Percentiles rank a stretch among this genome's conserved stretches.
Conservation (phyloP, 306 rosid genomes). For the Alnus rubra region DNA sequence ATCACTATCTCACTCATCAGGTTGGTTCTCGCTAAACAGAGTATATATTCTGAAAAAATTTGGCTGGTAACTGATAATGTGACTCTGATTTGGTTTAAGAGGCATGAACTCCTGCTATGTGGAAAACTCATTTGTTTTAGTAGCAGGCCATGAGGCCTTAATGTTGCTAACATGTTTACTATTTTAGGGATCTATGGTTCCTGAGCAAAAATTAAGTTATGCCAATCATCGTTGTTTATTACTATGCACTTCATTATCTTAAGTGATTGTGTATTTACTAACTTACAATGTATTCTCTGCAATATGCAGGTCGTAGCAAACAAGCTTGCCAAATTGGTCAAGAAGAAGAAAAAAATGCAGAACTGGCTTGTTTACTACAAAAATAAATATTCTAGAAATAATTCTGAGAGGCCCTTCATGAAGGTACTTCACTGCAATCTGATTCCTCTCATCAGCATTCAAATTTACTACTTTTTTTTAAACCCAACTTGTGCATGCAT, state of each 20-base stretch:
- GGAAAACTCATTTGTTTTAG: constrained; percentile 10
- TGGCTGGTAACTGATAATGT: constrained; percentile 15
- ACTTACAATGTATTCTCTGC: not conserved
- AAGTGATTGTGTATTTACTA: not conserved
- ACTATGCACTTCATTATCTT: not conserved
- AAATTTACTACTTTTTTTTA: constrained; percentile 15
- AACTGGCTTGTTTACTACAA: constrained; percentile 90
- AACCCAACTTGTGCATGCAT: constrained; percentile 18
- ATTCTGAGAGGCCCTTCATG: constrained; percentile 51
- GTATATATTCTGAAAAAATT: not conserved
- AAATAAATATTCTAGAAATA: constrained; percentile 62
- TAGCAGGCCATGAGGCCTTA: constrained; percentile 10
- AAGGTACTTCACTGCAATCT: constrained; percentile 56
- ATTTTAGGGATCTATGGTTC: constrained; percentile 2
- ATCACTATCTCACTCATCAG: constrained; percentile 96
- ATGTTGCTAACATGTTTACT: not conserved
- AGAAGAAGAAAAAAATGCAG: constrained; percentile 77
- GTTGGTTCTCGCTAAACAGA: constrained; percentile 40
- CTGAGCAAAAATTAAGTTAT: not conserved
- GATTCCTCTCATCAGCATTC: constrained; percentile 12
- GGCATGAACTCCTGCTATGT: constrained; percentile 9
- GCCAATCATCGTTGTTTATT: not conserved
- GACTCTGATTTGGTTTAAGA: constrained; percentile 15
- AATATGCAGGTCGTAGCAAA: constrained; percentile 84
- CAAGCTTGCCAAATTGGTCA: constrained; percentile 66